Percentiles rank a stretch among this genome's conserved stretches.
phyloP scores from a whole-genome alignment of 2,329 filamentous ascomycete species.

The Thelonectria blattea region DNA sequence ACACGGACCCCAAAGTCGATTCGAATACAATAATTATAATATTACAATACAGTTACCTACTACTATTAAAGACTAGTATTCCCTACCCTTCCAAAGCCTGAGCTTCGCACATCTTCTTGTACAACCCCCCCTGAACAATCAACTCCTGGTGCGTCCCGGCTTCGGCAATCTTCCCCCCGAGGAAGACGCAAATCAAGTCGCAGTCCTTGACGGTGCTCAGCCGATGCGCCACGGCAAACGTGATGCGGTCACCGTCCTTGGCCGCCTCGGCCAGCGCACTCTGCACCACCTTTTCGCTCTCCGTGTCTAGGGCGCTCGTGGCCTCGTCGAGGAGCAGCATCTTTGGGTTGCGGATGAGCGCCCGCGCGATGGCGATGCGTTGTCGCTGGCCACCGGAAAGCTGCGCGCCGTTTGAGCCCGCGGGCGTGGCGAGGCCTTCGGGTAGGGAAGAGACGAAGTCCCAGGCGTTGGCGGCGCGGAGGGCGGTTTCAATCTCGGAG shows the following conservation, averaged over 20 bases:
- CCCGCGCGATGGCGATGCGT: constrained; percentile 71
- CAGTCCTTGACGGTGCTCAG: constrained; percentile 86
- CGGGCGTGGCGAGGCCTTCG: constrained; percentile 61
- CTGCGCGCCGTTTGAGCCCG: constrained; percentile 69
- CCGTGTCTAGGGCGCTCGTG: constrained; percentile 38
- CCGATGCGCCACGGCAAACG: constrained; percentile 77
- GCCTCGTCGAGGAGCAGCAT: constrained; percentile 37
- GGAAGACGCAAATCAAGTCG: constrained; percentile 67
- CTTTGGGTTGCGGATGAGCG: constrained; percentile 51
- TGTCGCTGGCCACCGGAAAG: constrained; percentile 73
- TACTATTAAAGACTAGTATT: neutral
- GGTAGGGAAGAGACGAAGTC: constrained; percentile 50
- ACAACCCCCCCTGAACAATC: constrained; percentile 52
- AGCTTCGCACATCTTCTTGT: constrained; percentile 57
- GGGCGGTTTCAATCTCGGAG: constrained; percentile 51
- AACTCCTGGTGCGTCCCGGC: constrained; percentile 63
- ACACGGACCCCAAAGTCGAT: too few relatives aligned
- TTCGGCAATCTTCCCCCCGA: constrained; percentile 61
- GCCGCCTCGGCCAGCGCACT: constrained; percentile 77
- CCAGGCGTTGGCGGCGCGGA: constrained; percentile 56
- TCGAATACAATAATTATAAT: neutral
- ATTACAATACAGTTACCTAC: neutral
- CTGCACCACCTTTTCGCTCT: constrained; percentile 62
- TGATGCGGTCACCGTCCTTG: constrained; percentile 65
- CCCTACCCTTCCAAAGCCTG: constrained; percentile 42